Evolutionary conservation across 2,329 filamentous ascomycete genomes (phyloP), one percentile per base, ranked within the genome.

Genomic region (Acarospora socialis): DNA sequence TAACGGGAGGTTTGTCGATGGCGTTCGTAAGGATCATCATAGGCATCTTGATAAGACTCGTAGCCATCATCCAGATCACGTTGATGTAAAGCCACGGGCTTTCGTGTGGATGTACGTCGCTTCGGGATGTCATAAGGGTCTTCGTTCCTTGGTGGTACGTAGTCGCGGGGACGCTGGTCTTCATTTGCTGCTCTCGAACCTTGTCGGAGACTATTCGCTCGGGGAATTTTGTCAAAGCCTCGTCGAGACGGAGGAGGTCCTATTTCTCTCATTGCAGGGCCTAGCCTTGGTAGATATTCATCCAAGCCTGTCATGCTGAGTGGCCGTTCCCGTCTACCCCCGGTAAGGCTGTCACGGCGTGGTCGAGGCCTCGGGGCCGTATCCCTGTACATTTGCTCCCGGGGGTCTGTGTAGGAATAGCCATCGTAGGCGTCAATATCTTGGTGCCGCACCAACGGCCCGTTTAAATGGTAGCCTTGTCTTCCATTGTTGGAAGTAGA

Each of bases 71-170:
- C 61, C 7, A 51, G 49, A 12, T 60, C 59, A n/a, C n/a, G n/a
- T 38, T 67, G 66, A 39, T 67, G 63, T 4, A 67, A 42, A 10
- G 60, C 49, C 3, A 61, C 53, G 8, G 60, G 52, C 20, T 56
- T 52, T 35, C 57, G 57, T 26, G 59, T 60, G 18, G 56, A 56
- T 7, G 59, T 48, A 23, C 36, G 50, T 37, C 40, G 55, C 30
- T 39, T 52, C 24, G 37, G 46, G 32, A 48, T 43, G 12, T 55
- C 48, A 10, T 60, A 54, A 7, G 61, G 52, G 34, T 63, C 60
- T 20, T 49, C 43, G 28, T 4, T 40, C 34, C 23, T 52, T 53
- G 28, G 39, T 56, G 47, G 46, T 45, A 47, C 24, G 47, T 42
- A 22, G 36, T 39, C 21, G 32, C 34, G 34, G 17, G 30, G 21